Conservation (phyloP, 2,329 filamentous ascomycete genomes). For the Botryotinia narcissicola region DNA sequence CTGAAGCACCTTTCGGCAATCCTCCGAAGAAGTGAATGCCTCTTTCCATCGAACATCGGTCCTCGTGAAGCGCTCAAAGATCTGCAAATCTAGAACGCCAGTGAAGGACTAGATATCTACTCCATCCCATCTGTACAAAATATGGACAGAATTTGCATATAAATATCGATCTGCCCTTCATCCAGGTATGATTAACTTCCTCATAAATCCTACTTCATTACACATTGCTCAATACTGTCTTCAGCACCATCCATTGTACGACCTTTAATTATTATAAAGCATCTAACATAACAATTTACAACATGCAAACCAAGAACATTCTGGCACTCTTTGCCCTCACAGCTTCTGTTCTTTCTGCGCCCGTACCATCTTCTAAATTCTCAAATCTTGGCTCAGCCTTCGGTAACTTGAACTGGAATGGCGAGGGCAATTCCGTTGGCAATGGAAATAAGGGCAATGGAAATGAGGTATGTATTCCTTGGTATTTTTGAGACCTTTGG, state of each 20-base stretch:
- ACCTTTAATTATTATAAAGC: not conserved
- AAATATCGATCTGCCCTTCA: not conserved
- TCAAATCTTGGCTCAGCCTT: not conserved
- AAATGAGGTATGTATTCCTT: not conserved
- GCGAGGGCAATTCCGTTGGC: not conserved
- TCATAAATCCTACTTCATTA: not conserved
- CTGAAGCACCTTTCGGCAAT: not conserved
- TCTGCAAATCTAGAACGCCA: not conserved
- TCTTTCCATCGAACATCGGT: not conserved
- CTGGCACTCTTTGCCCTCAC: not conserved
- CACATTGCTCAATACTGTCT: not conserved
- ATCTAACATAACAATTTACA: not conserved
- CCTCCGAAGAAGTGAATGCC: not conserved
- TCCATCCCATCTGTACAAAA: not conserved
- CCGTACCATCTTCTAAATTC: not conserved
- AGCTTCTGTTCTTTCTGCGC: not conserved
- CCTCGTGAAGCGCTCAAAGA: not conserved
- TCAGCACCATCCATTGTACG: not conserved
- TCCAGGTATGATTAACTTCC: not conserved
- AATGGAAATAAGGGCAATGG: not conserved
- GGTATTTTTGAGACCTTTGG: not conserved
- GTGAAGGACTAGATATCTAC: too few relatives aligned
- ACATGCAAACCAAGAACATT: not conserved
- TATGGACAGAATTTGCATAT: not conserved
- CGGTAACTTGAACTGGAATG: not conserved